Evolutionary conservation across 768 basidiomycete genomes (phyloP), one percentile per base, ranked within the genome.

Genomic region (Naematelia encephala): DNA sequence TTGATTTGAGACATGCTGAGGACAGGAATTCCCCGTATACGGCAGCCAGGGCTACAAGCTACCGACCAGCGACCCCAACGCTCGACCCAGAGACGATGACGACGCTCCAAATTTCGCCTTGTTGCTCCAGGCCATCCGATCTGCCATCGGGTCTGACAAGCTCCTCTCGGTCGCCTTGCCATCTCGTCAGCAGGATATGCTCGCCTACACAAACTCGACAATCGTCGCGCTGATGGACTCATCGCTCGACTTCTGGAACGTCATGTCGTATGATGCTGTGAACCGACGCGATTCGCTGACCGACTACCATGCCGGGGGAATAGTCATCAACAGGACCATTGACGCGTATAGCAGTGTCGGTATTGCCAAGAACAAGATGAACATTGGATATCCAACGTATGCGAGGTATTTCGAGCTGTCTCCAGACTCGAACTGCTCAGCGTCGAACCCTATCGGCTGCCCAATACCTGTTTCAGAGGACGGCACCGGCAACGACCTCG

Each of bases 221-320:
- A 60, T 53, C 5, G 51, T 61, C 27, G 39, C 39, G 1, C 56
- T 53, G 29, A 52, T 72, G 4, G 63, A 69, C 23, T 39, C 50
- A 8, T 45, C 51, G 2, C 57, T 72, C 12, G 70, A 72, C 28
- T 66, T 61, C 47, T 69, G 59, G 59, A 69, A 67, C 30, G 2
- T 69, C 14, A 72, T 72, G 70, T 62, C 61, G 1, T 72, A 69
- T 47, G 68, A 72, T 45, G 59, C n/a, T 26, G 42, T 65, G 47
- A 67, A 68, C 34, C 56, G 70, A 11, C 53, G 62, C 14, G 58
- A 61, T 46, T 56, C 34, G 13, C 48, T 30, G 28, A 60, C 68
- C 1, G 47, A 19, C 3, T 54, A 69, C 52, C 66, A 67, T 22
- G 56, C 59, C 11, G 68, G 70, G 3, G 63, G 60, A 5, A 39